Evolutionary conservation across 768 basidiomycete genomes (phyloP).

Genomic region (Lentinula aciculospora): DNA sequence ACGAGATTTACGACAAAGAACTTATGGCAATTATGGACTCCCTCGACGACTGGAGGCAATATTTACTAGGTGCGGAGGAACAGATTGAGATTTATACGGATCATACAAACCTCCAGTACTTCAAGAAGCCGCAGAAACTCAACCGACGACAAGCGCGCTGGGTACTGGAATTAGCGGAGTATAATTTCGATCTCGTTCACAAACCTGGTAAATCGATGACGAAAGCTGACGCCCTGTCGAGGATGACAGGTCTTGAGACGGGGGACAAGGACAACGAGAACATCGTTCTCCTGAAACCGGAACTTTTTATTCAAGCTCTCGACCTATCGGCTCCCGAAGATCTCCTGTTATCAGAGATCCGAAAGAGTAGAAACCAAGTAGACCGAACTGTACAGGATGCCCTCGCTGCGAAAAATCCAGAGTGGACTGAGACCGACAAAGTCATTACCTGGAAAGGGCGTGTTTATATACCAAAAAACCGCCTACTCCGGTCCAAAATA

Average conservation of each 20-base stretch:
- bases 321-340: too few relatives aligned
- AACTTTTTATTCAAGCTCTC: too few relatives aligned
- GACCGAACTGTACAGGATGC: too few relatives aligned
- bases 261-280: neutral
- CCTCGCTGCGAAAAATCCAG: too few relatives aligned
- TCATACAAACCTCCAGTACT: constrained; percentile 22
- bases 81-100: constrained; percentile 14
- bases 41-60: constrained; percentile 23
- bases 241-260: neutral
- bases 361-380: too few relatives aligned
- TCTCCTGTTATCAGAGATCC: too few relatives aligned
- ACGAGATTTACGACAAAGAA: constrained; percentile 36
- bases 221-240: neutral
- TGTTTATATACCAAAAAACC: too few relatives aligned
- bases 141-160: constrained; percentile 10
- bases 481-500: too few relatives aligned
- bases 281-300: neutral
- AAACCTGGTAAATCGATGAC: too few relatives aligned
- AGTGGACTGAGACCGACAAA: too few relatives aligned
- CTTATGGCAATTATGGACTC: constrained; percentile 34
- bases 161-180: neutral
- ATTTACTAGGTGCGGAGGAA: constrained; percentile 13
- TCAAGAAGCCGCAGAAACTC: constrained; percentile 9
- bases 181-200: too few relatives aligned
- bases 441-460: too few relatives aligned